Evolutionary conservation across 2,329 filamentous ascomycete genomes (phyloP).

Genomic region (Fusarium marasasianum): DNA sequence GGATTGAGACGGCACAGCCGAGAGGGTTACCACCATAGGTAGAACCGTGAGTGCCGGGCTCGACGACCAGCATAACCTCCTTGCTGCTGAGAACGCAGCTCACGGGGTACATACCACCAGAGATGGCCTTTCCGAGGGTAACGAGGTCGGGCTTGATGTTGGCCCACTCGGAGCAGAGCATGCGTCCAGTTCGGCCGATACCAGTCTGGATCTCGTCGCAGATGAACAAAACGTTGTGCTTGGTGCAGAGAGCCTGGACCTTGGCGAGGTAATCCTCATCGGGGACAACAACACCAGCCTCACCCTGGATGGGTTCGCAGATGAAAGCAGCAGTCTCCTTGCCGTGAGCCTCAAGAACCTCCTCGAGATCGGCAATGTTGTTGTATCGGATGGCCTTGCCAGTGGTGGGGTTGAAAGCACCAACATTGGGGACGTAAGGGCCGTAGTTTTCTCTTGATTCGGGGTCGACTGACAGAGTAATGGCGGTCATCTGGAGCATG

Average conservation of each 20-base stretch:
- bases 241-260: constrained; percentile 86
- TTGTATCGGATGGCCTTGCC: constrained; percentile 35
- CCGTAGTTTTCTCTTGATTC: constrained; percentile 98
- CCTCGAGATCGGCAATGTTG: constrained; percentile 34
- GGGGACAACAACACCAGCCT: constrained; percentile 95
- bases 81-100: constrained; percentile 88
- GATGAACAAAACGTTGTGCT: constrained; percentile 95
- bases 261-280: constrained; percentile 79
- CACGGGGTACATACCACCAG: constrained; percentile 98
- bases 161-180: constrained; percentile 95
- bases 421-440: constrained; percentile 90
- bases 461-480: constrained; percentile 93
- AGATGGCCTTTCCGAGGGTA: constrained; percentile 96
- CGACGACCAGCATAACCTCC: constrained; percentile 94
- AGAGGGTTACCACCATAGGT: constrained; percentile 99
- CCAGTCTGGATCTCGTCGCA: constrained; percentile 99
- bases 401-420: constrained; percentile 60
- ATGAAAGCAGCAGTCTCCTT: constrained; percentile 36
- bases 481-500: constrained; percentile 79
- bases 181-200: constrained; percentile 91
- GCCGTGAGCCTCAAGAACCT: constrained; percentile 32
- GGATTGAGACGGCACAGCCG: constrained; percentile 93
- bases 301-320: constrained; percentile 67
- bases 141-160: constrained; percentile 96
- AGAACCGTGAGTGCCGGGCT: constrained; percentile 95